A percentile compares a stretch with the other conserved stretches of the same genome.
These are phyloP conservation scores for Phylloporus sp. DNA, from an alignment of 768 basidiomycete species.

Conservation along the genomic window DNA sequence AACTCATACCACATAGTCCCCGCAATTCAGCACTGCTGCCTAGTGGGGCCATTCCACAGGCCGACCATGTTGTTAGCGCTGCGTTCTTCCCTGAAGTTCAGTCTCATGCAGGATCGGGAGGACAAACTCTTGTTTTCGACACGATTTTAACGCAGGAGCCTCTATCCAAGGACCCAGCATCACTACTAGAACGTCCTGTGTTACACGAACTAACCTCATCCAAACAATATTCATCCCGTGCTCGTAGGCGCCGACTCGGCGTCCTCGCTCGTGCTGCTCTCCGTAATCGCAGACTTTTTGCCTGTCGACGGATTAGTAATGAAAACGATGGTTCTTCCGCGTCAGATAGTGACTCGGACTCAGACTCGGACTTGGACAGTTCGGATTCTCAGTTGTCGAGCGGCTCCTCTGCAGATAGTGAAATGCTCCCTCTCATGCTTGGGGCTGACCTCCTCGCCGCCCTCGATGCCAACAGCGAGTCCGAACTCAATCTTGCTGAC, in stretches of 20 bases:
- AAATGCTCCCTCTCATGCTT: constrained; percentile 24
- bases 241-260: constrained; percentile 9
- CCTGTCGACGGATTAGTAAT: background rate
- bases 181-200: background rate
- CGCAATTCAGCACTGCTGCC: constrained; percentile 1
- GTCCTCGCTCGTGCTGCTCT: constrained; percentile 21
- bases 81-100: background rate
- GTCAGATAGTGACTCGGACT: constrained; percentile 16
- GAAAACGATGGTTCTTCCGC: constrained; percentile 3
- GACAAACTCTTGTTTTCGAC: background rate
- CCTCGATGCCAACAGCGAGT: constrained; percentile 25
- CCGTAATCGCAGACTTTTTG: constrained; percentile 13
- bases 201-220: background rate
- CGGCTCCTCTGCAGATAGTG: constrained; percentile 15
- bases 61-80: constrained; percentile 3
- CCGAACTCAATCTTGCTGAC: constrained; percentile 13
- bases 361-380: constrained; percentile 14
- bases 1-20: background rate
- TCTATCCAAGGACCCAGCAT: background rate
- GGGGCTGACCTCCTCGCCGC: constrained; percentile 27
- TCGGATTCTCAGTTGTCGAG: constrained; percentile 17
- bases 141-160: background rate
- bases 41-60: constrained; percentile 3
- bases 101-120: background rate
- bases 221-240: background rate